phyloP scores from a whole-genome alignment of 768 basidiomycete species.

The Kwoniella dendrophila region DNA sequence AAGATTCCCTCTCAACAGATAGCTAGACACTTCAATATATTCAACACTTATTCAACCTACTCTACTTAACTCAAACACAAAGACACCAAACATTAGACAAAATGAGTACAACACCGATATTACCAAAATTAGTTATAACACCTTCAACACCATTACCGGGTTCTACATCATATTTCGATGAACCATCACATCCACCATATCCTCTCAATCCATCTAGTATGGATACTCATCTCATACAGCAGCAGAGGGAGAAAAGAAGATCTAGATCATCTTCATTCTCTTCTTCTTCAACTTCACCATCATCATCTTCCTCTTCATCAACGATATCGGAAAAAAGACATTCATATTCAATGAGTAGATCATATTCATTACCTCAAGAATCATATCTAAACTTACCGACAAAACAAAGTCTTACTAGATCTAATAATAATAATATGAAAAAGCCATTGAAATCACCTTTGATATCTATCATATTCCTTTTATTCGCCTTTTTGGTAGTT shows the following conservation, averaged over 20 bases:
- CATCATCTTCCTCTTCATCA: too few species aligned
- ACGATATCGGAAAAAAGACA: too few species aligned
- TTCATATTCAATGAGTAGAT: background rate
- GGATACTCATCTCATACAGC: too few species aligned
- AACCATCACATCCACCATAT: slow-evolving; percentile 2
- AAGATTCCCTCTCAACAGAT: too few species aligned
- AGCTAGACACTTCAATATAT: too few species aligned
- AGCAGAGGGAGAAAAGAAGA: too few species aligned
- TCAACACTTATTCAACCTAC: background rate
- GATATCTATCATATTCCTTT: slow-evolving; percentile 14
- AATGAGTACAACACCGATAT: slow-evolving; percentile 5
- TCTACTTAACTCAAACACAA: too few species aligned
- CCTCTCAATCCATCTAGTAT: too few species aligned
- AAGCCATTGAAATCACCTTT: slow-evolving; percentile 5
- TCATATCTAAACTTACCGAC: slow-evolving; percentile 8
- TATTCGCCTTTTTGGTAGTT: slow-evolving; percentile 11
- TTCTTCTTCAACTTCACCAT: too few species aligned
- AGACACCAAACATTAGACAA: too few species aligned
- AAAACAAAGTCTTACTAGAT: background rate
- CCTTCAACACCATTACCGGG: slow-evolving; percentile 19
- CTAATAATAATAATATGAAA: too few species aligned
- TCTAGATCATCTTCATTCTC: too few species aligned
- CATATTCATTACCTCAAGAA: background rate
- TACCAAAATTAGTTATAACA: slow-evolving; percentile 22
- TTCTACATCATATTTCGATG: background rate